These are phyloP conservation scores for Nemania bipapillata DNA, from an alignment of 2,329 filamentous ascomycete species.

Conservation along the genomic window DNA sequence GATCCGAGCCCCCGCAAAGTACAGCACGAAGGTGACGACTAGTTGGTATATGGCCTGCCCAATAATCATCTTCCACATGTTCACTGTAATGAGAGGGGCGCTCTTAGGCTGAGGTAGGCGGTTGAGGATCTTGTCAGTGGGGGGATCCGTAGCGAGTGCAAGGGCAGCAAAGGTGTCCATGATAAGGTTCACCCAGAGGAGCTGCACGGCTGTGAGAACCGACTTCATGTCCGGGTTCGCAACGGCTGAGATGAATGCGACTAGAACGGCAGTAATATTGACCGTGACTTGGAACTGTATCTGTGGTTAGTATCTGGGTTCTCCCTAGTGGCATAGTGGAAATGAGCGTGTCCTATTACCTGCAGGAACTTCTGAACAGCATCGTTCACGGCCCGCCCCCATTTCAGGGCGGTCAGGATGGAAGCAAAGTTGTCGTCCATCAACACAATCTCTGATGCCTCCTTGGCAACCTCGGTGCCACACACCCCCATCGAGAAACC, in stretches of 20 bases:
- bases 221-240: constrained; percentile 65
- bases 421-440: constrained; percentile 74
- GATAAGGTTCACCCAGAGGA: constrained; percentile 76
- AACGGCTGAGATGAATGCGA: constrained; percentile 73
- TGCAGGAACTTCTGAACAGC: constrained; percentile 75
- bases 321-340: neutral
- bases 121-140: constrained; percentile 66
- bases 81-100: constrained; percentile 76
- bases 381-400: constrained; percentile 76
- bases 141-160: constrained; percentile 72
- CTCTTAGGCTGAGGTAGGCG: constrained; percentile 69
- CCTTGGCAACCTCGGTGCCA: constrained; percentile 74
- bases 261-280: constrained; percentile 73
- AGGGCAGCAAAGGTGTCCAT: constrained; percentile 76
- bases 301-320: constrained; percentile 16
- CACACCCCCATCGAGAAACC: constrained; percentile 76
- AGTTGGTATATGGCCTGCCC: constrained; percentile 71
- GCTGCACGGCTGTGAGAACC: constrained; percentile 72
- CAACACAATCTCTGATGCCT: constrained; percentile 74
- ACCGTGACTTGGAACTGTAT: constrained; percentile 72
- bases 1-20: constrained; percentile 69
- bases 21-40: constrained; percentile 66
- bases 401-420: constrained; percentile 73
- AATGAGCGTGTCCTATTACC: constrained; percentile 45
- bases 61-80: constrained; percentile 74